Evolutionary conservation across 108 stramenopile species (phyloP).

Genomic region (Conticribra guillardii): DNA sequence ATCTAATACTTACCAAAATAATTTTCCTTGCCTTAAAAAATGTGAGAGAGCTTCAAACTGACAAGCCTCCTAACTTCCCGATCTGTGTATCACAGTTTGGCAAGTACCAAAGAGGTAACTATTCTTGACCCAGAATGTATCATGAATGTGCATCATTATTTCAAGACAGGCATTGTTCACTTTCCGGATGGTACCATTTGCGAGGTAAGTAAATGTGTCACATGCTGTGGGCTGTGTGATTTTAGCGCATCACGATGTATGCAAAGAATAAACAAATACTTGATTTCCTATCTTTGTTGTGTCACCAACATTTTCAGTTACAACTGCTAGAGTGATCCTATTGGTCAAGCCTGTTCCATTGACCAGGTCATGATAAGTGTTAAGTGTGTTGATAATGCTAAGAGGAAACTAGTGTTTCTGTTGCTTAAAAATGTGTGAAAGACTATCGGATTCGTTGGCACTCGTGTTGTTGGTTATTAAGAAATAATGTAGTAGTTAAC

Average conservation of each 20-base stretch:
- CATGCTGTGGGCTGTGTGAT: too few relatives aligned
- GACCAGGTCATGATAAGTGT: background rate
- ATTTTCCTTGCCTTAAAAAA: background rate
- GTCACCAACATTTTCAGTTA: background rate
- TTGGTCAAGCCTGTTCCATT: background rate
- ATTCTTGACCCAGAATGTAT: background rate
- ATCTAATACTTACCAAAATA: background rate
- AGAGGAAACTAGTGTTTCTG: too few relatives aligned
- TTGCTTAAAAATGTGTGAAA: too few relatives aligned
- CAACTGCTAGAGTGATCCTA: background rate
- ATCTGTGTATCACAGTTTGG: slow-evolving; percentile 13
- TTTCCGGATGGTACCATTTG: slow-evolving; percentile 13
- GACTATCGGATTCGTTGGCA: too few relatives aligned
- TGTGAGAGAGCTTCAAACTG: slow-evolving; percentile 14
- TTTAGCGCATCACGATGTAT: background rate
- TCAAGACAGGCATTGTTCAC: slow-evolving; percentile 9
- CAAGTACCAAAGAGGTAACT: background rate
- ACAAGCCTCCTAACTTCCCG: slow-evolving; percentile 13
- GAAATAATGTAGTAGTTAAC: too few relatives aligned
- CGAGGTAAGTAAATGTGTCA: slow-evolving; percentile 10
- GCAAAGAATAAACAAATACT: background rate
- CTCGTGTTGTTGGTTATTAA: too few relatives aligned
- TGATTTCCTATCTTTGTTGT: background rate
- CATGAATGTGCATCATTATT: slow-evolving; percentile 8
- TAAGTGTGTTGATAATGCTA: too few relatives aligned